Conservation (phyloP, 108 stramenopile species). For the Pseudonitzschia multistriata region DNA sequence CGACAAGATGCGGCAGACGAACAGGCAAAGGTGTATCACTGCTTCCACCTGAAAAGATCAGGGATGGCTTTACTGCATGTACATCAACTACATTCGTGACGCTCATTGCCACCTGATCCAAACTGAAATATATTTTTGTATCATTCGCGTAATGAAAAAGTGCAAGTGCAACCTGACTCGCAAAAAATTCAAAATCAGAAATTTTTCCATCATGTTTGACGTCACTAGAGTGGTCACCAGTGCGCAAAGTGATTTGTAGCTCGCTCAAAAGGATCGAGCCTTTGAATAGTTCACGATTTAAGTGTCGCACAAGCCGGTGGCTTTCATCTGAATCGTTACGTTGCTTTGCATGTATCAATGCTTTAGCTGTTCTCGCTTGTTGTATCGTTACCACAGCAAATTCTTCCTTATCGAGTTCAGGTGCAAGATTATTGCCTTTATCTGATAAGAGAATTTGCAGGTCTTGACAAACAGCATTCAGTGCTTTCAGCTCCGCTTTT, state of each 20-base stretch:
- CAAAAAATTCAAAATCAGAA: conserved; percentile 17
- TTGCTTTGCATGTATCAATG: conserved; percentile 21
- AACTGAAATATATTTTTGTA: conserved; percentile 28
- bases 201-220: not conserved
- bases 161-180: conserved; percentile 20
- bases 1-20: conserved; percentile 40
- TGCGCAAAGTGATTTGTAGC: conserved; percentile 19
- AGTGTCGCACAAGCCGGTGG: conserved; percentile 23
- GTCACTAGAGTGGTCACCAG: not conserved
- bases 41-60: conserved; percentile 34
- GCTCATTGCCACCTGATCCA: conserved; percentile 27
- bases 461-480: conserved; percentile 39
- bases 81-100: not conserved
- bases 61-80: not conserved
- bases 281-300: conserved; percentile 39
- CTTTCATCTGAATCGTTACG: conserved; percentile 17
- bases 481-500: conserved; percentile 43
- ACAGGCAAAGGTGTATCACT: conserved; percentile 29
- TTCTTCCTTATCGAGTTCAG: not conserved
- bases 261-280: conserved; percentile 28
- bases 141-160: conserved; percentile 33
- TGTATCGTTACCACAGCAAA: conserved; percentile 5
- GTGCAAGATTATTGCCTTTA: not conserved
- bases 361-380: conserved; percentile 26
- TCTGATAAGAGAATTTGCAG: conserved; percentile 18